A percentile compares a stretch with the other conserved stretches of the same genome.
phyloP scores from a whole-genome alignment of 441 rosid genomes.

The Adansonia gregorii region DNA sequence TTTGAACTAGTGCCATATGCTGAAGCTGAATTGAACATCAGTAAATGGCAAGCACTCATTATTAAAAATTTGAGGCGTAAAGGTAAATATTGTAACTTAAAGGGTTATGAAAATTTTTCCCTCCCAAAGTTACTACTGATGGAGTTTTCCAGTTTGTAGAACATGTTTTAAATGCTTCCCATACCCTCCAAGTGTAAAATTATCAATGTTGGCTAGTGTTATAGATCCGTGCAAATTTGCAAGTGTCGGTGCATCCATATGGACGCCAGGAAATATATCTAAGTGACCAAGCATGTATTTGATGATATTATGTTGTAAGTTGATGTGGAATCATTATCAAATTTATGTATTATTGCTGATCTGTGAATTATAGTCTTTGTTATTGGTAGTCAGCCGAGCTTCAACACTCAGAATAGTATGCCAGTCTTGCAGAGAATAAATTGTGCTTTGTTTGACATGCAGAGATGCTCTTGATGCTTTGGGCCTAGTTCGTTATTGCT shows the following conservation, averaged over 20 bases:
- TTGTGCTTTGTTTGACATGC: constrained; percentile 34
- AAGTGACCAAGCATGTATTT: not conserved
- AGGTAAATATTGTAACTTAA: not conserved
- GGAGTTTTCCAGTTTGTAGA: not conserved
- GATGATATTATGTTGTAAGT: not conserved
- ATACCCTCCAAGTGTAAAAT: not conserved
- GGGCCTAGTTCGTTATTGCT: constrained; percentile 82
- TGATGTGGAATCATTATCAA: not conserved
- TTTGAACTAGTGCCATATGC: not conserved
- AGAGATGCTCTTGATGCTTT: constrained; percentile 93
- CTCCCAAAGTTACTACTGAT: not conserved
- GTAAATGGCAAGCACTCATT: not conserved
- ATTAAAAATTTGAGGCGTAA: not conserved
- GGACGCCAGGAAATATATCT: not conserved
- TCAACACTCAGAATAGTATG: not conserved
- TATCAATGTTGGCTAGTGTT: not conserved
- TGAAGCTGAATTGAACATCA: constrained; percentile 6
- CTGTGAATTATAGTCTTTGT: not conserved
- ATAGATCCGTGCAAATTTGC: not conserved
- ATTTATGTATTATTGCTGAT: not conserved
- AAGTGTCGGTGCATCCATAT: not conserved
- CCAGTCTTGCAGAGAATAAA: not conserved
- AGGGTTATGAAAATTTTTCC: not conserved
- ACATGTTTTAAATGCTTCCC: not conserved
- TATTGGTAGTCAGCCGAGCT: not conserved